Conservation (phyloP, 208 protist genomes). For the Leishmania aethiopica region DNA sequence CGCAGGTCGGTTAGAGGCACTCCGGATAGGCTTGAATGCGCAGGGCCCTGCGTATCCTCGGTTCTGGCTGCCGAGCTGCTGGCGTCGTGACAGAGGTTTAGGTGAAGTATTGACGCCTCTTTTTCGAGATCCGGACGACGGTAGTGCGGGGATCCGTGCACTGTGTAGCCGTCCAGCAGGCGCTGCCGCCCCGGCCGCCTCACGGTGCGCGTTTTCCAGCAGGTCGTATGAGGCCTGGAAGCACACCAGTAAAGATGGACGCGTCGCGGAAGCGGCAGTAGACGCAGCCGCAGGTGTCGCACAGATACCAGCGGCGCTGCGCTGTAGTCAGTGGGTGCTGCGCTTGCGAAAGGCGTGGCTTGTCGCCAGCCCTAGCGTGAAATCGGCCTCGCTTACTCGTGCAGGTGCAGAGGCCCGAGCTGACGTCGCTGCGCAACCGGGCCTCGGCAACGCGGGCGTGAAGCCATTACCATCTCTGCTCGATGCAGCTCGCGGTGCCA, state of each 20-base stretch:
- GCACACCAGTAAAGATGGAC: not conserved
- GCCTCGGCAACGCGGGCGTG: not conserved
- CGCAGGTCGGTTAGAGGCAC: not conserved
- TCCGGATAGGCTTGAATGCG: not conserved
- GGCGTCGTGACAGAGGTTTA: not conserved
- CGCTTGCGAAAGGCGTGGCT: slow-evolving; percentile 28
- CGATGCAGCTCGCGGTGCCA: not conserved
- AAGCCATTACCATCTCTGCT: not conserved
- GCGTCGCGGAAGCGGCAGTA: not conserved
- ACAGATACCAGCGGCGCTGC: not conserved
- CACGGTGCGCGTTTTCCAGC: not conserved
- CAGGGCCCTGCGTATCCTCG: not conserved
- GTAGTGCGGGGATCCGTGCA: not conserved
- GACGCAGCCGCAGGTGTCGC: not conserved
- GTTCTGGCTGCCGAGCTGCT: not conserved
- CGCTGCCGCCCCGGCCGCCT: not conserved
- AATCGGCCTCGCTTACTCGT: not conserved
- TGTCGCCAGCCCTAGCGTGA: slow-evolving; percentile 10
- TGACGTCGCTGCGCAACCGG: not conserved
- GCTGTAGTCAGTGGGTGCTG: slow-evolving; percentile 13
- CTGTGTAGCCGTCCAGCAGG: not conserved
- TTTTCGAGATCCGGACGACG: not conserved
- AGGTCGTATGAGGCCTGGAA: not conserved
- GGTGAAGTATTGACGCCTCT: not conserved
- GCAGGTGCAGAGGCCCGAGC: not conserved